Conservation (phyloP, 768 basidiomycete species). For the Lepiota brunneoincarnata region DNA sequence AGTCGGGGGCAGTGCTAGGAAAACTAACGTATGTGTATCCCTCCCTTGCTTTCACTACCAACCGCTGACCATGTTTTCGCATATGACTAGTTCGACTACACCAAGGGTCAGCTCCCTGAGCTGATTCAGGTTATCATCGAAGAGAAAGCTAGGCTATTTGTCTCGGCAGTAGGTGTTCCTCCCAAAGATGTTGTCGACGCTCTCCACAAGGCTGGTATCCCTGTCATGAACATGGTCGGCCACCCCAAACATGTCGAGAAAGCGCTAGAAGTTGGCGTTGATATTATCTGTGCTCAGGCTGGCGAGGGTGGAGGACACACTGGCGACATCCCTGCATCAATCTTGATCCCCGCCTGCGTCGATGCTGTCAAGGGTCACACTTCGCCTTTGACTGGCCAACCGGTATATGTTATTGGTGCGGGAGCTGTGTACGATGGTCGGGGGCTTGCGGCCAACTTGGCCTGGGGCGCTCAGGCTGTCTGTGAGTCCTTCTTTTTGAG, state of each 20-base stretch:
- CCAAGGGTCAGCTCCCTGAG: constrained; percentile 79
- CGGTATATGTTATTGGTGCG: constrained; percentile 86
- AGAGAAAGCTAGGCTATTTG: constrained; percentile 84
- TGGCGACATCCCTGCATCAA: constrained; percentile 76
- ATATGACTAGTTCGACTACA: constrained; percentile 82
- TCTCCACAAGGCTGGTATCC: constrained; percentile 81
- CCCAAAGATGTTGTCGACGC: constrained; percentile 76
- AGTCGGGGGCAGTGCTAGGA: constrained; percentile 82
- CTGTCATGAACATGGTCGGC: constrained; percentile 96
- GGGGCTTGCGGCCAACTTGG: constrained; percentile 80
- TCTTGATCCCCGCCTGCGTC: constrained; percentile 90
- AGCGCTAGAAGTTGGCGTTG: constrained; percentile 81
- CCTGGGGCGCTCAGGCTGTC: constrained; percentile 88
- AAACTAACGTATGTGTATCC: constrained; percentile 69
- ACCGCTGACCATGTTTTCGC: not conserved
- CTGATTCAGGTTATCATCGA: constrained; percentile 91
- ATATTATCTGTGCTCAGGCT: constrained; percentile 92
- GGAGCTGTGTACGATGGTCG: constrained; percentile 91
- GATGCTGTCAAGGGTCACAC: constrained; percentile 75
- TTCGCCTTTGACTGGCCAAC: constrained; percentile 78
- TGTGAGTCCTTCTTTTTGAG: constrained; percentile 47
- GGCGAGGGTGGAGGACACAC: constrained; percentile 92
- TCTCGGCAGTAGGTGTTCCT: constrained; percentile 88
- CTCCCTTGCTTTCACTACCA: constrained; percentile 1
- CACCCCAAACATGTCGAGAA: constrained; percentile 86